Conservation (phyloP, 257 asterid genomes). For the Scutellaria baicalensis region DNA sequence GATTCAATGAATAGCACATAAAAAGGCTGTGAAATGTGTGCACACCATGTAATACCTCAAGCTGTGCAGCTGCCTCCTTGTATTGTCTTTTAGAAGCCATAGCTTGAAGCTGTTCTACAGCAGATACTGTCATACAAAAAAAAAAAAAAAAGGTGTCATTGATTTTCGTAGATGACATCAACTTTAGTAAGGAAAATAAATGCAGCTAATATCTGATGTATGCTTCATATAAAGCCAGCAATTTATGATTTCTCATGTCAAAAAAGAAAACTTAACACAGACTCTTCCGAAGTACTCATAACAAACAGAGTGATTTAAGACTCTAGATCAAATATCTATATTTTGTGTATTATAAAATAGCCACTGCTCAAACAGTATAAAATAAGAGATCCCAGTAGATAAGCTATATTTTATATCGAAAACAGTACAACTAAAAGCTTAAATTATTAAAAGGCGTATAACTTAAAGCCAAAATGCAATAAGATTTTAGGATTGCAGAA, state of each 20-base stretch:
- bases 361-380: slow-evolving; percentile 8
- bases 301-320: neutral
- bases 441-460: neutral
- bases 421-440: neutral
- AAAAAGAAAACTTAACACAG: neutral
- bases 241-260: neutral
- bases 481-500: neutral
- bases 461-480: slow-evolving; percentile 1
- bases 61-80: slow-evolving; percentile 99
- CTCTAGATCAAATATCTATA: neutral
- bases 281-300: neutral
- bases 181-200: neutral
- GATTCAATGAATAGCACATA: slow-evolving; percentile 6
- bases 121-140: slow-evolving; percentile 64
- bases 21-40: slow-evolving; percentile 12
- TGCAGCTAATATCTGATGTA: neutral
- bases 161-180: neutral
- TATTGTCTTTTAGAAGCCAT: slow-evolving; percentile 98
- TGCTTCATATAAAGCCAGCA: neutral
- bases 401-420: slow-evolving; percentile 4
- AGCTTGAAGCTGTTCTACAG: slow-evolving; percentile 95
- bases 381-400: neutral
- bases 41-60: slow-evolving; percentile 64
- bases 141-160: neutral
- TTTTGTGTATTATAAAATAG: neutral